A percentile compares a stretch with the other conserved stretches of the same genome.
Evolutionary conservation across 306 rosid species (phyloP).

Genomic region (Neltuma alba): DNA sequence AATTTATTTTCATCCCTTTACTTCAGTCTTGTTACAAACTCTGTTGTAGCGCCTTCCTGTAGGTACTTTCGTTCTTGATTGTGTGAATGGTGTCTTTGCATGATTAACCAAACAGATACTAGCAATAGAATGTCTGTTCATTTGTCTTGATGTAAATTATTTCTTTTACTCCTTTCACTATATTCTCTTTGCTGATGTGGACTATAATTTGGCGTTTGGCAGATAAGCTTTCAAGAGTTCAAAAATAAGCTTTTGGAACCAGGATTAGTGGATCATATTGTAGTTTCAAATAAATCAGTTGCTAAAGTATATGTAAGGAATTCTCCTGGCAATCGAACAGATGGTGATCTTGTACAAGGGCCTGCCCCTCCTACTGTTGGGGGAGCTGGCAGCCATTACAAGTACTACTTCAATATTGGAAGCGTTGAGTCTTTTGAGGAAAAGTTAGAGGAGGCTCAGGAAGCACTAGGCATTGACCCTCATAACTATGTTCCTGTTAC

Average conservation of each 20-base stretch:
- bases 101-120: conserved; percentile 16
- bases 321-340: conserved; percentile 61
- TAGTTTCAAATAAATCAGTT: conserved; percentile 89
- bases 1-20: neutral
- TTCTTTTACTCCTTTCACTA: conserved; percentile 15
- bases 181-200: conserved; percentile 14
- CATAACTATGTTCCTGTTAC: conserved; percentile 91
- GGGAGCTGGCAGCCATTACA: conserved; percentile 68
- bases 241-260: conserved; percentile 93
- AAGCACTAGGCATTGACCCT: conserved; percentile 74
- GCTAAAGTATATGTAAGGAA: conserved; percentile 83
- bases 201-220: conserved; percentile 43
- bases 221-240: conserved; percentile 98
- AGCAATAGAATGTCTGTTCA: neutral
- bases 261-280: conserved; percentile 88
- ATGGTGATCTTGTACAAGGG: conserved; percentile 70
- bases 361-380: conserved; percentile 47
- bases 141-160: conserved; percentile 27
- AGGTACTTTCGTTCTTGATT: conserved; percentile 18
- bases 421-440: conserved; percentile 96
- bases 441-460: conserved; percentile 97
- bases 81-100: conserved; percentile 17
- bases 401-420: conserved; percentile 84
- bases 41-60: conserved; percentile 19
- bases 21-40: conserved; percentile 26